phyloP scores from a whole-genome alignment of 108 stramenopile species.

The Skeletonema tropicum region DNA sequence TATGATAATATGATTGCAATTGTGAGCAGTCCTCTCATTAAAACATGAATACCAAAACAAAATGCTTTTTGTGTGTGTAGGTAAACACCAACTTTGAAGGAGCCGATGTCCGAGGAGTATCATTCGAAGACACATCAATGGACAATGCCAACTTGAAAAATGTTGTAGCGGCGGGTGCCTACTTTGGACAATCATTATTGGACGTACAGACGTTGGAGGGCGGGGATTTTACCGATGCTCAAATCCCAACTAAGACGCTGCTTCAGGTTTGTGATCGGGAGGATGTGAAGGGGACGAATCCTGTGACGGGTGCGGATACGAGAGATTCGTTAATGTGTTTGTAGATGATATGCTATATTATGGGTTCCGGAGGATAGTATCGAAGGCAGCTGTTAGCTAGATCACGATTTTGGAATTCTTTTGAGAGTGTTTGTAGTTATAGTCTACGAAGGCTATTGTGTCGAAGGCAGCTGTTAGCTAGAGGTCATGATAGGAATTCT shows the following conservation, averaged over 20 bases:
- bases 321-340: slow-evolving; percentile 89
- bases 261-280: slow-evolving; percentile 69
- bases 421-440: too few relatives aligned
- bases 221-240: slow-evolving; percentile 87
- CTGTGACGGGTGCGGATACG: slow-evolving; percentile 90
- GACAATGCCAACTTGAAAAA: slow-evolving; percentile 73
- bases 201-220: slow-evolving; percentile 65
- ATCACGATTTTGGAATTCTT: too few relatives aligned
- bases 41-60: not conserved
- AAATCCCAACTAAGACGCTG: slow-evolving; percentile 74
- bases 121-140: slow-evolving; percentile 84
- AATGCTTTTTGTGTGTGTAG: not conserved
- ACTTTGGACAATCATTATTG: slow-evolving; percentile 71
- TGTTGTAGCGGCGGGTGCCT: slow-evolving; percentile 71
- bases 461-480: not conserved
- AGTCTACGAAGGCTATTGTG: too few relatives aligned
- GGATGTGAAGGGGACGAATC: slow-evolving; percentile 91
- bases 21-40: not conserved
- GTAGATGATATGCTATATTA: not conserved
- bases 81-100: slow-evolving; percentile 76
- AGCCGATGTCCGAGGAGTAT: slow-evolving; percentile 78
- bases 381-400: not conserved
- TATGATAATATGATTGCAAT: not conserved
- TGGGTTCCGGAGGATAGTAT: too few relatives aligned
- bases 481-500: too few relatives aligned